These are phyloP conservation scores for Saxophila tyrrhenica DNA, from an alignment of 495 filamentous ascomycete genomes.

Conservation along the genomic window DNA sequence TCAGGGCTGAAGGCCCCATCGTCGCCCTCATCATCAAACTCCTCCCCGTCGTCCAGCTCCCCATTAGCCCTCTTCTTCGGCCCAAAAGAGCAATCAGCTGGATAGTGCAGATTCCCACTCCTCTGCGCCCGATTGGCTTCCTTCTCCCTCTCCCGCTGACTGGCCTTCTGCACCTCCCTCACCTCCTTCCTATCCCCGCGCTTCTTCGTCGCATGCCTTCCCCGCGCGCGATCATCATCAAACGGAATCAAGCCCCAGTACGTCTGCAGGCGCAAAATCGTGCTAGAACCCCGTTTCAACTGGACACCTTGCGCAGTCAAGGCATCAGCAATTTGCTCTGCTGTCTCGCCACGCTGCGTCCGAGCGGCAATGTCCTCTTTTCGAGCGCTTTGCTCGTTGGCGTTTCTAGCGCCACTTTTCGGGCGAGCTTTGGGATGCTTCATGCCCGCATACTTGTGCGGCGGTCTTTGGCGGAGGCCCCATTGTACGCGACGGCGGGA, in stretches of 20 bases:
- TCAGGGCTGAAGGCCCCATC: background rate
- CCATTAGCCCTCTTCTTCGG: slow-evolving; percentile 4
- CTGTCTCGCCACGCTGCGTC: background rate
- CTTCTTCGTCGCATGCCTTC: background rate
- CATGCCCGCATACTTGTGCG: background rate
- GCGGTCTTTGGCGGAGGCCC: slow-evolving; percentile 4
- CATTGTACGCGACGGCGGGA: slow-evolving; percentile 6
- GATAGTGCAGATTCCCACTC: slow-evolving; percentile 3
- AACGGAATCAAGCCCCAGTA: slow-evolving; percentile 5
- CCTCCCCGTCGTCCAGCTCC: background rate
- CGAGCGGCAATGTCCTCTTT: background rate
- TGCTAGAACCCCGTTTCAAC: slow-evolving; percentile 3
- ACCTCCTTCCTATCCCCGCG: background rate
- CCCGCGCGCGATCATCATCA: slow-evolving; percentile 2
- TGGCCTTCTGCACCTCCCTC: slow-evolving; percentile 1
- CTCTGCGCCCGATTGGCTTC: background rate
- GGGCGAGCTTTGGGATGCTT: background rate
- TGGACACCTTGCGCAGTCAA: background rate
- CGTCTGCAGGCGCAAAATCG: slow-evolving; percentile 8
- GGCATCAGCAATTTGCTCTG: slow-evolving; percentile 3
- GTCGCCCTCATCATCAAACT: background rate
- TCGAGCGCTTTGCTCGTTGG: background rate
- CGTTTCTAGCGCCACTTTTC: background rate
- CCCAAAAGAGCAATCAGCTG: slow-evolving; percentile 9
- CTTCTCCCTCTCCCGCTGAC: background rate